These are phyloP conservation scores for Scheffersomyces ergatensis DNA, from an alignment of 805 yeast species.

Conservation along the genomic window DNA sequence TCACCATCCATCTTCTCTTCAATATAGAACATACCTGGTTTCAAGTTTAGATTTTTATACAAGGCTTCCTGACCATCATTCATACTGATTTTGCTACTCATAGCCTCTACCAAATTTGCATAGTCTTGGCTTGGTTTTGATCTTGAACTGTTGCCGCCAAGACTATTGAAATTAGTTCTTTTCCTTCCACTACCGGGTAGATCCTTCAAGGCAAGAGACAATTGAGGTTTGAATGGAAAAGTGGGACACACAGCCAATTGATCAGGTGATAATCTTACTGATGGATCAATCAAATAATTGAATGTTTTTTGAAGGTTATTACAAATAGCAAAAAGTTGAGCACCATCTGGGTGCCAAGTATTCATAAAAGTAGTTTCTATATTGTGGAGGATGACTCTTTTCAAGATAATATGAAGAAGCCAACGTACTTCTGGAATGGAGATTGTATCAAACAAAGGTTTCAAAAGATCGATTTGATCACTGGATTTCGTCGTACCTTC, in stretches of 20 bases:
- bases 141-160: too few species aligned
- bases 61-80: conserved; percentile 13
- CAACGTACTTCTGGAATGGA: conserved; percentile 63
- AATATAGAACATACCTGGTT: conserved; percentile 48
- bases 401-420: conserved; percentile 65
- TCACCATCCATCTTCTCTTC: conserved; percentile 97
- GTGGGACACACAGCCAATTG: conserved; percentile 43
- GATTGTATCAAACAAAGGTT: conserved; percentile 51
- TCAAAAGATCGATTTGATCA: conserved; percentile 44
- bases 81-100: conserved; percentile 32
- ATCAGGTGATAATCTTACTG: conserved; percentile 35
- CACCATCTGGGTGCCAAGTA: conserved; percentile 80
- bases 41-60: conserved; percentile 12
- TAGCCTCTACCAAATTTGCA: conserved; percentile 45
- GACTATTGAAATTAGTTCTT: conserved; percentile 21
- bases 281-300: conserved; percentile 50
- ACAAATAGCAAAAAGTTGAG: conserved; percentile 60
- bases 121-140: too few species aligned
- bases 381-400: conserved; percentile 56
- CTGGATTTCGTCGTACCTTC: conserved; percentile 17
- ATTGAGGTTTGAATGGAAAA: conserved; percentile 72
- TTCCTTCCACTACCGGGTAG: too few species aligned
- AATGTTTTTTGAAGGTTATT: conserved; percentile 62
- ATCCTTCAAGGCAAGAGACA: conserved; percentile 58
- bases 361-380: conserved; percentile 57